Evolutionary conservation across 2,329 filamentous ascomycete genomes (phyloP).

Genomic region (Tolypocladium sp.): DNA sequence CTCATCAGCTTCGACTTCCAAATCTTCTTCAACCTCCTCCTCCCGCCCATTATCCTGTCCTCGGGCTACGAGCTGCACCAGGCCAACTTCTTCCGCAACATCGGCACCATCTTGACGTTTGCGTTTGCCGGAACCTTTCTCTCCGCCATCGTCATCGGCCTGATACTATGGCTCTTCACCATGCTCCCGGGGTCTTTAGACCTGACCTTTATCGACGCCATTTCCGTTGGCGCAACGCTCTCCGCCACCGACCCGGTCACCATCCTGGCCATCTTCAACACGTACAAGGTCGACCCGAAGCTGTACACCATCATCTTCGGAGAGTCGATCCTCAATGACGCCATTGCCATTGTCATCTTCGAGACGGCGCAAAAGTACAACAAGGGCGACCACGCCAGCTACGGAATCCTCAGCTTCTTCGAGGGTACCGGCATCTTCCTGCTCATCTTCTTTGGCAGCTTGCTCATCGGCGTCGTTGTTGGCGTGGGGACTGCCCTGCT

Average conservation of each 20-base stretch:
- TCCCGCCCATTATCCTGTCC: conserved; percentile 96
- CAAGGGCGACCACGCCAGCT: conserved; percentile 58
- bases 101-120: conserved; percentile 94
- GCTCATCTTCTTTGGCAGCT: conserved; percentile 88
- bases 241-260: conserved; percentile 97
- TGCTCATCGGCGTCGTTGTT: conserved; percentile 80
- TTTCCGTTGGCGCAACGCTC: conserved; percentile 90
- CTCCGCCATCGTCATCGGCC: conserved; percentile 86
- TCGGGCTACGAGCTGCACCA: conserved; percentile 97
- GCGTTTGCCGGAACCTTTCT: conserved; percentile 96
- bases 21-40: conserved; percentile 97
- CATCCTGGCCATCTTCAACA: conserved; percentile 96
- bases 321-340: conserved; percentile 96
- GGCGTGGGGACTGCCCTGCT: conserved; percentile 80
- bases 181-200: conserved; percentile 74
- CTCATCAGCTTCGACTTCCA: conserved; percentile 97
- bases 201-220: conserved; percentile 89
- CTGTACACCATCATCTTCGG: conserved; percentile 98
- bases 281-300: conserved; percentile 98
- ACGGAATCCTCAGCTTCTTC: conserved; percentile 75
- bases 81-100: conserved; percentile 98
- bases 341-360: conserved; percentile 96
- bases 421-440: conserved; percentile 93
- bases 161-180: conserved; percentile 84
- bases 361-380: conserved; percentile 94